These are phyloP conservation scores for Jatropha multifida DNA, from an alignment of 441 rosid species.

Conservation along the genomic window DNA sequence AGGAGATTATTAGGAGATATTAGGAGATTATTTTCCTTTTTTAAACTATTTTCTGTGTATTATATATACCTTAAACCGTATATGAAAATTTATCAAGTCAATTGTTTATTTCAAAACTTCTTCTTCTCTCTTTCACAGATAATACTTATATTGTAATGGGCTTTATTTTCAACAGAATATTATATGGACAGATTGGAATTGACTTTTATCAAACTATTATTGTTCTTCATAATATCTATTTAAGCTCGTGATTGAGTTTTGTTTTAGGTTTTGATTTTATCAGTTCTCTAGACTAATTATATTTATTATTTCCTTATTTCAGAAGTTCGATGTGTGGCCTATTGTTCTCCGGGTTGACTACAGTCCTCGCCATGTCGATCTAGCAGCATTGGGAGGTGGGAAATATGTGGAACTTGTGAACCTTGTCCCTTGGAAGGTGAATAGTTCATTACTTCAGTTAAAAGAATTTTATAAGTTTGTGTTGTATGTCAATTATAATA, in stretches of 20 bases:
- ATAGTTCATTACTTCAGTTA: slow-evolving; percentile 7
- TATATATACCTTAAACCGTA: too few species aligned
- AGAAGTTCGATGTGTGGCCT: slow-evolving; percentile 94
- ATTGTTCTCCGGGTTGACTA: slow-evolving; percentile 88
- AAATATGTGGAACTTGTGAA: slow-evolving; percentile 94
- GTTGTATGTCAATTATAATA: neutral
- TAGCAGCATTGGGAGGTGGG: slow-evolving; percentile 90
- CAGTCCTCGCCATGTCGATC: slow-evolving; percentile 79
- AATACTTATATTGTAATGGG: neutral
- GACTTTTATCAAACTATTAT: neutral
- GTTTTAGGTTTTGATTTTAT: slow-evolving; percentile 19
- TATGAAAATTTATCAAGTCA: too few species aligned
- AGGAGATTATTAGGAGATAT: too few species aligned
- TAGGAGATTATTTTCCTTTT: too few species aligned
- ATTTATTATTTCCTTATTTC: slow-evolving; percentile 42
- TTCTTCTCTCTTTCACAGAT: too few species aligned
- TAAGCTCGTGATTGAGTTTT: neutral
- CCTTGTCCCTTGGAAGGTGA: slow-evolving; percentile 98
- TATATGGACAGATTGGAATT: neutral
- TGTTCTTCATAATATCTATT: neutral
- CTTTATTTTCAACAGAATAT: slow-evolving; percentile 3
- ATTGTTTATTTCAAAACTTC: too few species aligned
- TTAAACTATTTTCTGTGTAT: too few species aligned
- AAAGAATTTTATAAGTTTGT: slow-evolving; percentile 6
- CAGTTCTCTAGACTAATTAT: slow-evolving; percentile 35